A percentile compares a stretch with the other conserved stretches of the same genome.
phyloP scores from a whole-genome alignment of 768 basidiomycete species.

The Filobasidium floriforme region DNA sequence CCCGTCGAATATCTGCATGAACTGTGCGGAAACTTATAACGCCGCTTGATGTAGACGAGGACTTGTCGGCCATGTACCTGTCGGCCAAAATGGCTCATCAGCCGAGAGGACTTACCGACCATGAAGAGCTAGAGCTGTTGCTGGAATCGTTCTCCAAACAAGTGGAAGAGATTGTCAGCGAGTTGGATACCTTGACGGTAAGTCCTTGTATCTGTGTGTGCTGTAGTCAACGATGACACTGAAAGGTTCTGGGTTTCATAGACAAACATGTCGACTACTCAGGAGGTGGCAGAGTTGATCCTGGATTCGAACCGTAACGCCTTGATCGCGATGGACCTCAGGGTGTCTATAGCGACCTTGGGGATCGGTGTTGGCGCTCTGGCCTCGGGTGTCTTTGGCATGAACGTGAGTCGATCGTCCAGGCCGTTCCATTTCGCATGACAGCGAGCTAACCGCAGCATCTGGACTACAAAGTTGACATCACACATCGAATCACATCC shows the following conservation, averaged over 20 bases:
- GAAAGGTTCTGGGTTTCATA: slow-evolving; percentile 38
- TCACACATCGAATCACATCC: slow-evolving; percentile 66
- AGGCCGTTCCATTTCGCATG: too few species aligned
- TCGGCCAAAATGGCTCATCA: slow-evolving; percentile 67
- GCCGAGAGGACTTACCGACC: slow-evolving; percentile 63
- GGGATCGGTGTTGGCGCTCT: slow-evolving; percentile 85
- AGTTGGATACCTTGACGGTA: slow-evolving; percentile 79
- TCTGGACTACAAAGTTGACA: slow-evolving; percentile 52
- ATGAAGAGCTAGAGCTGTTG: slow-evolving; percentile 85
- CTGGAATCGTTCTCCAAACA: slow-evolving; percentile 94
- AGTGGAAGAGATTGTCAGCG: slow-evolving; percentile 91
- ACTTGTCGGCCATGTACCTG: slow-evolving; percentile 89
- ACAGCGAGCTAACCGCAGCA: slow-evolving; percentile 19
- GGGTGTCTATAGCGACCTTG: slow-evolving; percentile 91
- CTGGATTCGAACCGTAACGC: slow-evolving; percentile 92
- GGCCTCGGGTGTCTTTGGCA: slow-evolving; percentile 84
- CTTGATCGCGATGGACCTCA: slow-evolving; percentile 76
- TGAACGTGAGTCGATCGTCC: slow-evolving; percentile 65
- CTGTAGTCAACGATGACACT: slow-evolving; percentile 9
- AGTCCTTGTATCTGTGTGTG: slow-evolving; percentile 23
- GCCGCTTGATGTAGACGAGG: slow-evolving; percentile 63
- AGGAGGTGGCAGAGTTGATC: slow-evolving; percentile 95
- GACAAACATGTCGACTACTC: slow-evolving; percentile 92
- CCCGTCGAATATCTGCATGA: neutral
- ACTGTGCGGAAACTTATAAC: neutral